A percentile compares a stretch with the other conserved stretches of the same genome.
Evolutionary conservation across 192 early-diverging fungal species (phyloP).

Genomic region (Chytriomyces confervae): DNA sequence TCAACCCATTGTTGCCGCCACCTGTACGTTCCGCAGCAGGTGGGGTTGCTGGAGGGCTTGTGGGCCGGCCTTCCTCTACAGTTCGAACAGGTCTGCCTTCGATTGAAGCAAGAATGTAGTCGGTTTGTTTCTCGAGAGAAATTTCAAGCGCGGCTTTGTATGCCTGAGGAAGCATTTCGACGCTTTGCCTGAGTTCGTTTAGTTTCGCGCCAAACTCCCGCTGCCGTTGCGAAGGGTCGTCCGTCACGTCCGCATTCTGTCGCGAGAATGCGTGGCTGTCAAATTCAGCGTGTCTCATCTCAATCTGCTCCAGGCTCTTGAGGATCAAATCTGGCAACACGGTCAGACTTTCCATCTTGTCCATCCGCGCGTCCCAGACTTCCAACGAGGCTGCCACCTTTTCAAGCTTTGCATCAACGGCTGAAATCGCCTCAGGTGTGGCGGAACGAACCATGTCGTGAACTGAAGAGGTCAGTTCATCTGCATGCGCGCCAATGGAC

Average conservation of each 20-base stretch:
- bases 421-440: neutral
- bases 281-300: constrained; percentile 4
- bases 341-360: constrained; percentile 19
- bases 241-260: neutral
- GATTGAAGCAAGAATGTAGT: neutral
- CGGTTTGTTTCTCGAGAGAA: constrained; percentile 12
- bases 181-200: constrained; percentile 6
- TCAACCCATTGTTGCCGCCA: neutral
- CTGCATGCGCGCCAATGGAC: constrained; percentile 9
- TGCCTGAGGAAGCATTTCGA: constrained; percentile 15
- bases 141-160: constrained; percentile 1
- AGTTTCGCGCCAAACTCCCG: constrained; percentile 13
- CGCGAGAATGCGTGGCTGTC: neutral
- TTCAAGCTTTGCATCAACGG: neutral
- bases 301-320: constrained; percentile 5
- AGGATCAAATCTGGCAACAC: neutral
- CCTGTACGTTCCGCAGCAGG: neutral
- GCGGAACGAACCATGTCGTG: neutral
- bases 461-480: constrained; percentile 5
- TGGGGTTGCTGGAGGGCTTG: neutral
- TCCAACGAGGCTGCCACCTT: neutral
- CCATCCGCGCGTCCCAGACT: constrained; percentile 2
- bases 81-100: neutral
- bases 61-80: neutral
- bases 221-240: neutral